Evolutionary conservation across 345 rosid genomes (phyloP).

Genomic region (Salix arbutifolia): DNA sequence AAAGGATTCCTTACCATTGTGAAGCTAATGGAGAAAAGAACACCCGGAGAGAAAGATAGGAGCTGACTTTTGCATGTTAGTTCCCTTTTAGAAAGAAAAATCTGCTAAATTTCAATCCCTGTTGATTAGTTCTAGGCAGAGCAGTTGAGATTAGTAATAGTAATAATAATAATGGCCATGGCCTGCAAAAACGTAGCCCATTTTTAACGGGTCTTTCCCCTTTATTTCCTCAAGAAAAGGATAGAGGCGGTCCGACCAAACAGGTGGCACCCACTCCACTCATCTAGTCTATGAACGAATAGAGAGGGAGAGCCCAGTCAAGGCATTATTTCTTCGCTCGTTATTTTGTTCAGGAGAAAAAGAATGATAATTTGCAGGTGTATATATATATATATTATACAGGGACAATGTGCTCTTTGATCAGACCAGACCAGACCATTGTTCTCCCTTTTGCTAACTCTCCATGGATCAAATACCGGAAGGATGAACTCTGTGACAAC

Average conservation of each 20-base stretch:
- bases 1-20: not conserved
- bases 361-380: not conserved
- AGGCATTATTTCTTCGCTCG: not conserved
- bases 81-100: no score
- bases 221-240: not conserved
- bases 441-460: conserved; percentile 37
- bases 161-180: not conserved
- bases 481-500: conserved; percentile 62
- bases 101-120: not conserved
- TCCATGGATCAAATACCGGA: conserved; percentile 62
- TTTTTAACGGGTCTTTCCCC: not conserved
- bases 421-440: not conserved
- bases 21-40: not conserved
- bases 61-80: no score
- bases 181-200: not conserved
- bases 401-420: no score
- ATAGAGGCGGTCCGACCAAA: not conserved
- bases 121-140: no score
- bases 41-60: not conserved
- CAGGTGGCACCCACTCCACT: not conserved
- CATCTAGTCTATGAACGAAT: not conserved
- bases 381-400: not conserved
- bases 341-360: not conserved
- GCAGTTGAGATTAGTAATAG: not conserved
- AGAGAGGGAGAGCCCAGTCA: not conserved